A percentile compares a stretch with the other conserved stretches of the same genome.
phyloP scores from a whole-genome alignment of 2,329 filamentous ascomycete genomes.

The Gliomastix tumulicola region DNA sequence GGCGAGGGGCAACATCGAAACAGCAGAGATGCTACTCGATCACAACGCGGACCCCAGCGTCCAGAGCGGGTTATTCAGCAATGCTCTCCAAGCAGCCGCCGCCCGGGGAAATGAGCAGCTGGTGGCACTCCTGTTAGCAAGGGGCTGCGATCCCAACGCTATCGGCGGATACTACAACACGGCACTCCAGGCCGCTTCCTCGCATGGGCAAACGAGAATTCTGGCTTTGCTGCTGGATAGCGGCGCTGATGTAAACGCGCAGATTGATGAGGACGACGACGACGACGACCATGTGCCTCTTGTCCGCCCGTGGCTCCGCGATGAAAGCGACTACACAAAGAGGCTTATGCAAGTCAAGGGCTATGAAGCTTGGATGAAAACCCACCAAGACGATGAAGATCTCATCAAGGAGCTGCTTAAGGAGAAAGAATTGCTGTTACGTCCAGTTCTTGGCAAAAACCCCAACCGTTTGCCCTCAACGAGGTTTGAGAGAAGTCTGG shows the following conservation, averaged over 20 bases:
- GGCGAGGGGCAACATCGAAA: neutral
- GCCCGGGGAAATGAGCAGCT: neutral
- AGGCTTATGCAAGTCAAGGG: too few relatives aligned
- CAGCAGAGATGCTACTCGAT: neutral
- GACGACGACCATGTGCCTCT: too few relatives aligned
- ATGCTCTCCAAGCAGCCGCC: neutral
- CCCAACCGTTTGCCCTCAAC: too few relatives aligned
- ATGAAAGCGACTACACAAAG: too few relatives aligned
- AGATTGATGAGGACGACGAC: neutral
- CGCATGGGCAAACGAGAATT: neutral
- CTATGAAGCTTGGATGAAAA: too few relatives aligned
- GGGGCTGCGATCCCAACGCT: neutral
- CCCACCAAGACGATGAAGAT: too few relatives aligned
- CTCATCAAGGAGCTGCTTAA: too few relatives aligned
- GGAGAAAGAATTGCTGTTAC: too few relatives aligned
- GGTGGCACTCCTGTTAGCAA: neutral
- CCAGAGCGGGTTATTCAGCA: neutral
- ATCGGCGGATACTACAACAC: neutral
- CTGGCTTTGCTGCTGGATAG: neutral
- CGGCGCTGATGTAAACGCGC: neutral
- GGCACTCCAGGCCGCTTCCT: neutral
- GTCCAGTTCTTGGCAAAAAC: too few relatives aligned
- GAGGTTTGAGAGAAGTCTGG: too few relatives aligned
- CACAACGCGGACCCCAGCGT: neutral
- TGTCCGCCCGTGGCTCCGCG: too few relatives aligned